These are phyloP conservation scores for Pleodorina starrii DNA, from an alignment of 139 green algal genomes.

Conservation along the genomic window DNA sequence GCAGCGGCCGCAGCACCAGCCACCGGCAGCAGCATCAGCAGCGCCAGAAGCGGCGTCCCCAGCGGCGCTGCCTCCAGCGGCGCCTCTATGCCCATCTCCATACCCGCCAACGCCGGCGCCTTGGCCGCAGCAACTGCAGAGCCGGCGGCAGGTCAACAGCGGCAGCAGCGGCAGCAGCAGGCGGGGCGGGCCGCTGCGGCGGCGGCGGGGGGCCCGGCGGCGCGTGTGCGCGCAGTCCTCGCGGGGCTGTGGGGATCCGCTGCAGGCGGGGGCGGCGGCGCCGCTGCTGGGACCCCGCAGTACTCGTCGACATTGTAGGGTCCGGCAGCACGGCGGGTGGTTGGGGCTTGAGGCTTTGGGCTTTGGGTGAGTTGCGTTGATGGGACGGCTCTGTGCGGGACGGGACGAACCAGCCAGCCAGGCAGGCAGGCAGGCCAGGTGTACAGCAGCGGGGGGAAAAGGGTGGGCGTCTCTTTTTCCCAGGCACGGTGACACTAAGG, in stretches of 20 bases:
- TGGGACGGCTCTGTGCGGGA: too few relatives aligned
- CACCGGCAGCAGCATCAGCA: neutral
- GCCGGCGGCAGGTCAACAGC: neutral
- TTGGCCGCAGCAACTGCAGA: neutral
- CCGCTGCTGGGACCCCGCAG: neutral
- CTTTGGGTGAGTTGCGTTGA: too few relatives aligned
- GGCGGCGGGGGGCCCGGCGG: neutral
- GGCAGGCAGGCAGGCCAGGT: too few relatives aligned
- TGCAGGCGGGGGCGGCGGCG: too few relatives aligned
- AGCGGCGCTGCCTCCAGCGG: neutral
- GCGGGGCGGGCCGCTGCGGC: neutral
- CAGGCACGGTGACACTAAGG: too few relatives aligned
- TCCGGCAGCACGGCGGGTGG: too few relatives aligned
- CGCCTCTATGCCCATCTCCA: neutral
- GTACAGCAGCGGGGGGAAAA: too few relatives aligned
- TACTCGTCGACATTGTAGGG: conserved; percentile 3
- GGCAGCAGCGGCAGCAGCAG: neutral
- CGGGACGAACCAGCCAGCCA: too few relatives aligned
- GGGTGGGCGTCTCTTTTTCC: too few relatives aligned
- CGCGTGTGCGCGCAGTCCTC: neutral
- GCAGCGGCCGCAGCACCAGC: neutral
- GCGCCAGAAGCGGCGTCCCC: neutral
- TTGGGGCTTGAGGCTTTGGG: too few relatives aligned
- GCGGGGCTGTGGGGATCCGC: neutral
- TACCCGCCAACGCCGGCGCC: neutral